Base-by-base conservation (phyloP, 306 rosid genomes). In the Dalbergia oliveri region DNA sequence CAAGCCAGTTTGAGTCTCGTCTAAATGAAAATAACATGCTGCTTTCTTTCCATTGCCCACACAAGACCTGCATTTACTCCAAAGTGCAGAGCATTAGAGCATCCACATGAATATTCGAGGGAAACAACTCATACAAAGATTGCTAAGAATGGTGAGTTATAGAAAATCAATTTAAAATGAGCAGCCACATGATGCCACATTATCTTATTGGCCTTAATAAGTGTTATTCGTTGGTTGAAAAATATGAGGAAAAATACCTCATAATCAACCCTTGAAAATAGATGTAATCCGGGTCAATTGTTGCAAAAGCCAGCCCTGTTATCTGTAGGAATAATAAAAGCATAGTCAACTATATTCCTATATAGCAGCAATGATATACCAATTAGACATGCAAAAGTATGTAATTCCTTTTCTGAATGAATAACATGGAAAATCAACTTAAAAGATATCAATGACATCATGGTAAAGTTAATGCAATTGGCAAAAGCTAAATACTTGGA, bases 1-100 rank as follows among this genome's bases (percentile, higher is more conserved):
- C 98, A 80, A 94, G 97, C 98, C 98, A 94, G 71, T 92, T 94
- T 23, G 98, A 94, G 77, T 94, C 98, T 80, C 98, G 97, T 84
- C 97, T 89, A 81, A 87, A 89, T 41, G 98, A 91, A 86, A 87
- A 88, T 66, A 84, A 69, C 67, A 88, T 92, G 34, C 45, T 67
- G 72, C 60, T 75, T 33, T 90, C 90, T 88, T 88, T 89, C 98
- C 97, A 92, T 58, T 85, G 82, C 73, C 94, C 97, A 75, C 98
- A 92, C 73, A 91, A 85, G 56, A 87, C 90, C 98, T 94, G 92
- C 77, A 81, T 78, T 77, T n/a, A 51, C 47, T 41, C 75, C 68
- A 79, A 64, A 76, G 77, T 68, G 5, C 45, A 76, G 18, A 75
- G 54, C 72, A 58, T 62, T 60, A 69, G 59, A 75, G 51, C 73